Evolutionary conservation across 805 yeast genomes (phyloP), one percentile per base, ranked within the genome.

Genomic region (Barnettozyma sucrosica): DNA sequence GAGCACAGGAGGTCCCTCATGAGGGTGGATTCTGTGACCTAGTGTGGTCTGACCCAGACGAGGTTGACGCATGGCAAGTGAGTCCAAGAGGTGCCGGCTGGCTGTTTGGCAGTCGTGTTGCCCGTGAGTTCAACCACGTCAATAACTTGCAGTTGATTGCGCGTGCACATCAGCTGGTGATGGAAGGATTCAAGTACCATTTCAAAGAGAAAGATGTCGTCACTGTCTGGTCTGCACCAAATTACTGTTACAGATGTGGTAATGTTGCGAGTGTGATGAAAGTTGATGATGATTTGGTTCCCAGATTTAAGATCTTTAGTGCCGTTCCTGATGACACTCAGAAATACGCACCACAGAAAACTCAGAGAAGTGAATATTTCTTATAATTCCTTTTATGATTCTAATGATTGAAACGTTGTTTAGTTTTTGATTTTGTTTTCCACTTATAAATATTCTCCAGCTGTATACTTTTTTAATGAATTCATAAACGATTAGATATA

Each of bases 41-140:
- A 59, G 90, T 92, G 36, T 92, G 99, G 99, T 84, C 95, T 19
- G 99, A 92, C 63, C 99, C 99, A 2, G 98, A 92, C 65, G 90
- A 90, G 60, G 96, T 90, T 39, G 97, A 89, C 58, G 88, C 96
- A 11, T 92, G 99, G 99, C 97, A 96, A 20, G 96, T 93, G 19
- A 84, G 95, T 24, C 97, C 97, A 28, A 78, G 99, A 62, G 99
- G 99, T 52, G 99, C 99, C 0, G 99, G 99, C 11, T 92, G 98
- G 98, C 70, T 92, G 45, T 92, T 92, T 65, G 99, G 99, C 21
- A 79, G 89, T 40, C 85, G 85, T 64, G 97, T 93, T 21, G 93
- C 96, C 16, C 72, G 97, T 49, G 98, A 93, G 66, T 93, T 93
- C 69, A 93, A 92, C 68, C 96, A 93, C 66, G 95, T 92, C 47